phyloP scores from a whole-genome alignment of 2,329 filamentous ascomycete species.

The Aspergillus unguis region DNA sequence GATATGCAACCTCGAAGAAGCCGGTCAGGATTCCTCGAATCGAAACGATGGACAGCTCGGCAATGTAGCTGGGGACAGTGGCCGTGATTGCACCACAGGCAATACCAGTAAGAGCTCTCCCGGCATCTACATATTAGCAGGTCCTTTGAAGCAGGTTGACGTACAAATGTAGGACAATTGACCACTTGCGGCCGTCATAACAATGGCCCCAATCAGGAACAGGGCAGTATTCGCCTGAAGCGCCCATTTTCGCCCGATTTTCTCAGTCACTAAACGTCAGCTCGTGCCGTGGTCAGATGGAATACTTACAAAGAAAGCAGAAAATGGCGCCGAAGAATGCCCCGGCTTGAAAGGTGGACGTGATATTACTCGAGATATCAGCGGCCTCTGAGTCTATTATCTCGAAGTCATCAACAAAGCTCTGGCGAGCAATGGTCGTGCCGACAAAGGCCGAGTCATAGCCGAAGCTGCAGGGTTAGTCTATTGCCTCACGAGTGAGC shows the following conservation, averaged over 20 bases:
- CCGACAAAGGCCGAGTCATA: slow-evolving; percentile 56
- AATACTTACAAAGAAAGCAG: slow-evolving; percentile 34
- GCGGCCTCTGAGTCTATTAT: slow-evolving; percentile 37
- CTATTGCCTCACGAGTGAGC: slow-evolving; percentile 13
- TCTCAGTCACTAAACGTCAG: slow-evolving; percentile 39
- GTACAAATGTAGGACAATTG: slow-evolving; percentile 27
- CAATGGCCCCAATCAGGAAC: slow-evolving; percentile 46
- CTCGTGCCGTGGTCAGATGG: not conserved
- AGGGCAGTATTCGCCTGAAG: slow-evolving; percentile 47
- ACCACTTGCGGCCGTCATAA: slow-evolving; percentile 43
- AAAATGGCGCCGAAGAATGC: slow-evolving; percentile 54
- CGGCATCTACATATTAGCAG: slow-evolving; percentile 25
- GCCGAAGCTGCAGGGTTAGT: slow-evolving; percentile 43
- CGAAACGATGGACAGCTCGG: slow-evolving; percentile 31
- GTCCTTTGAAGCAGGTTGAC: not conserved
- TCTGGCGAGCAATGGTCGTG: slow-evolving; percentile 50
- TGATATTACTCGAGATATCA: slow-evolving; percentile 48
- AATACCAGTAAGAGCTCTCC: slow-evolving; percentile 33
- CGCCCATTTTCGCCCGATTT: slow-evolving; percentile 51
- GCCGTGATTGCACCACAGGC: slow-evolving; percentile 32
- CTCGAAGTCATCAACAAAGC: slow-evolving; percentile 48
- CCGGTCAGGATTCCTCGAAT: slow-evolving; percentile 35
- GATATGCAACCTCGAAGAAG: slow-evolving; percentile 32
- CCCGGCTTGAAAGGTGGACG: slow-evolving; percentile 49
- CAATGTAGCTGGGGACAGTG: slow-evolving; percentile 34